These are phyloP conservation scores for Basipetospora chlamydospora DNA, from an alignment of 2,329 filamentous ascomycete genomes.

Conservation along the genomic window DNA sequence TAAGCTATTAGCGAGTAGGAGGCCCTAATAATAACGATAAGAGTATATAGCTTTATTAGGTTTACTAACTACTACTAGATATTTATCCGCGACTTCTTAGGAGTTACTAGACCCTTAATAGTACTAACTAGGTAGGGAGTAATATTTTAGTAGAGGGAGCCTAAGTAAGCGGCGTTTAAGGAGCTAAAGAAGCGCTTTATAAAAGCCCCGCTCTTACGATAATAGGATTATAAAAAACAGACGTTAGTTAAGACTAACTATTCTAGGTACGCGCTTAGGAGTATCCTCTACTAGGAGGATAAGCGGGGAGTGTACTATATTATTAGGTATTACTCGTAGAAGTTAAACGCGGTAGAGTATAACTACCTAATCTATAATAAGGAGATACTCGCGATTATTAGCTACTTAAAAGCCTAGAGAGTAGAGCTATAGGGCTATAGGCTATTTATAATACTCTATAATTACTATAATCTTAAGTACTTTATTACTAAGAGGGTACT, in stretches of 20 bases:
- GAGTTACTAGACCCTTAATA: not conserved
- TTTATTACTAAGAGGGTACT: not conserved
- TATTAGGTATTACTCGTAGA: not conserved
- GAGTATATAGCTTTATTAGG: not conserved
- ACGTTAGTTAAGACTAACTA: not conserved
- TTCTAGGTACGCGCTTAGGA: not conserved
- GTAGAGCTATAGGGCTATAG: not conserved
- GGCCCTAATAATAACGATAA: not conserved
- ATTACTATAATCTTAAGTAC: not conserved
- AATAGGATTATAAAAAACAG: not conserved
- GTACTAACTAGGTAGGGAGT: not conserved
- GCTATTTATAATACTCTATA: not conserved
- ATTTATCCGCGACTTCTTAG: not conserved
- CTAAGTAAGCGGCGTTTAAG: not conserved
- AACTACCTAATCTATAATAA: too few species aligned
- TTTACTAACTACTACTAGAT: too few species aligned
- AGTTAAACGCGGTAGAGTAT: not conserved
- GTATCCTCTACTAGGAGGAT: not conserved
- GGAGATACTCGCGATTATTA: too few species aligned
- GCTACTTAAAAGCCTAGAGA: too few species aligned
- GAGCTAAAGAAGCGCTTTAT: not conserved
- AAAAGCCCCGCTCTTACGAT: not conserved
- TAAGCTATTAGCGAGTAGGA: not conserved
- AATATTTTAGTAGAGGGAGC: not conserved
- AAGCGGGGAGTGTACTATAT: not conserved